phyloP scores from a whole-genome alignment of 2,329 filamentous ascomycete genomes.

The Aspergillus ruber region DNA sequence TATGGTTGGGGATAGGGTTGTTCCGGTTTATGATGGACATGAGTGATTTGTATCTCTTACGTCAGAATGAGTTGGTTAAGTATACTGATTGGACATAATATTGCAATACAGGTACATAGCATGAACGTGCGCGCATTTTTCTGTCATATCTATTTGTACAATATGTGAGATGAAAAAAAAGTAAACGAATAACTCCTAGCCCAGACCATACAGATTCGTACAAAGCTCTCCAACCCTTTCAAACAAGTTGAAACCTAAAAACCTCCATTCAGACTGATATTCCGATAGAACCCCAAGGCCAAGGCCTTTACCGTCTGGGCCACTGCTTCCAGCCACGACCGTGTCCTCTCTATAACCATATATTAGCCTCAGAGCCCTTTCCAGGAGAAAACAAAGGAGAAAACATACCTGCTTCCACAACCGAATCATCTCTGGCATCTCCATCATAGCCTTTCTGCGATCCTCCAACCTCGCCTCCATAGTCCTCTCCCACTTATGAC shows the following conservation, averaged over 20 bases:
- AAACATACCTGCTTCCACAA: constrained; percentile 81
- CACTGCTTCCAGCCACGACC: constrained; percentile 70
- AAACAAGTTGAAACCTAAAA: neutral
- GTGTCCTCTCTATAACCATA: constrained; percentile 53
- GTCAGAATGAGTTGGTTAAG: too few species aligned
- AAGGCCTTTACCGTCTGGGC: constrained; percentile 46
- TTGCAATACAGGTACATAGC: neutral
- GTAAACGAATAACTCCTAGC: constrained; percentile 9
- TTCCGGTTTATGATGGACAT: constrained; percentile 21
- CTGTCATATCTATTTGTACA: constrained; percentile 14
- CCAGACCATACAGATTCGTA: constrained; percentile 10
- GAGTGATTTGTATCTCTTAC: neutral
- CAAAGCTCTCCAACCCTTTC: constrained; percentile 8
- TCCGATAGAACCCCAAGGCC: neutral
- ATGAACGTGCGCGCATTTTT: neutral
- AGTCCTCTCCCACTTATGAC: constrained; percentile 84
- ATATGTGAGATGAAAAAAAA: constrained; percentile 6
- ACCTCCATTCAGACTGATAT: neutral
- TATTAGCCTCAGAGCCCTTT: neutral
- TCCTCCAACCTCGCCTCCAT: constrained; percentile 77
- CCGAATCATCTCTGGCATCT: constrained; percentile 87
- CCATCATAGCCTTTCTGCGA: constrained; percentile 84
- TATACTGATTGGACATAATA: neutral
- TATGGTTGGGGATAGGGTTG: constrained; percentile 36
- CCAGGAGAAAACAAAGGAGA: neutral